Evolutionary conservation across 2,329 filamentous ascomycete genomes (phyloP), one percentile per base, ranked within the genome.

Genomic region (Tolypocladium ovalisporum): DNA sequence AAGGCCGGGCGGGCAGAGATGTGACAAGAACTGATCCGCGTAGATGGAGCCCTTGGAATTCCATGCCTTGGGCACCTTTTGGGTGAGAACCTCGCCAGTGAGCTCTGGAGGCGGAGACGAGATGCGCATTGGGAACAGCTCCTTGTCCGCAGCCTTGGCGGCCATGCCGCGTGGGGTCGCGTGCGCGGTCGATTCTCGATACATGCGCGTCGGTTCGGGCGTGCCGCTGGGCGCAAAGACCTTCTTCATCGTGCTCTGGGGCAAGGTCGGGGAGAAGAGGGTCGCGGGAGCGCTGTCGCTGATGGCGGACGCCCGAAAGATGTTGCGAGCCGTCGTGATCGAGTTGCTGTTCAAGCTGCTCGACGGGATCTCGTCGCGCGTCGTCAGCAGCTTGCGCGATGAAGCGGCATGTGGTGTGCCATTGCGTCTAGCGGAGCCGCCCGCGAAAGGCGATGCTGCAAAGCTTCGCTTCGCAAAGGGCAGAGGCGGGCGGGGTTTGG

Each of bases 71-170:
- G 81, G 81, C 0, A 84, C 73, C 64, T 80, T 76, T 60, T 77
- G 77, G 9, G 79, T 72, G 24, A 85, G 64, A 54, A 70, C 75
- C 66, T 83, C 81, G 59, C 81, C 82, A 17, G 78, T 81, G 35
- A 84, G 72, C 59, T 81, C 77, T 12, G 76, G 74, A 54, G 81
- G 80, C 0, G 82, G 82, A 22, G 79, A 80, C 29, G 79, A 74
- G 58, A 85, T 85, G 62, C 79, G 79, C 80, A 83, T 80, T 34
- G 75, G 68, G 64, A 85, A 85, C 19, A 81, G 73, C 51, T 83
- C 79, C 60, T 75, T 76, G 22, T 78, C 75, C 2, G 73, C 67
- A 7, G 76, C 73, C 65, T 76, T 77, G 32, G 76, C 71, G 61
- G 76, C 73, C 73, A 83, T 73, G 57, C 77, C 79, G 40, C 76